These are phyloP conservation scores for Podila verticillata DNA, from an alignment of 192 early-diverging fungal species.

Conservation along the genomic window DNA sequence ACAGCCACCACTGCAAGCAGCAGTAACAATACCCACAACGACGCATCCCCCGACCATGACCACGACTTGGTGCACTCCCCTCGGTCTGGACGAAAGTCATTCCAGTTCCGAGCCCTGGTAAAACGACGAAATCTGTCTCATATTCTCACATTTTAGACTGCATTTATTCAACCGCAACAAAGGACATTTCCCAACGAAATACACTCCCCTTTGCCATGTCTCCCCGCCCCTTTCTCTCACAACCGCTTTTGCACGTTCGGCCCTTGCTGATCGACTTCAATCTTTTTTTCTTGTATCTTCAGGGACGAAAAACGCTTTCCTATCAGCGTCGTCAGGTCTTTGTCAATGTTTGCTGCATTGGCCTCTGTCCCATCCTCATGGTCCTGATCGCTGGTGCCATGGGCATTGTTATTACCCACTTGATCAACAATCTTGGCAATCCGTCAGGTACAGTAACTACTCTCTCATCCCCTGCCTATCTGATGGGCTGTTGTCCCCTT, in stretches of 20 bases:
- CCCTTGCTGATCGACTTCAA: not conserved
- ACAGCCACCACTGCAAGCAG: constrained; percentile 14
- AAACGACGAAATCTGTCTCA: not conserved
- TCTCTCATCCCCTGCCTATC: not conserved
- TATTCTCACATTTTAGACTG: too few relatives aligned
- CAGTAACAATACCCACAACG: constrained; percentile 2
- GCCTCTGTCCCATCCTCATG: constrained; percentile 75
- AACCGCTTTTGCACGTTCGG: not conserved
- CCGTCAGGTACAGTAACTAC: constrained; percentile 52
- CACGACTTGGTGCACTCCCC: constrained; percentile 26
- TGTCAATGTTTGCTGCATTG: constrained; percentile 77
- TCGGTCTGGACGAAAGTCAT: constrained; percentile 48
- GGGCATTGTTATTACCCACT: constrained; percentile 60
- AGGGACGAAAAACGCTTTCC: constrained; percentile 70
- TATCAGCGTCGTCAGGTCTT: constrained; percentile 78
- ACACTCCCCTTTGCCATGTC: not conserved
- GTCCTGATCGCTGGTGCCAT: constrained; percentile 67
- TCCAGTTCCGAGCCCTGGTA: constrained; percentile 54
- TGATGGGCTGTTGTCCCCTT: not conserved
- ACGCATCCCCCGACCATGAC: not conserved
- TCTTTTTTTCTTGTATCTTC: not conserved
- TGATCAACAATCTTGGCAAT: constrained; percentile 58
- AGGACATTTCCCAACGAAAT: not conserved
- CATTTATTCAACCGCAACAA: not conserved
- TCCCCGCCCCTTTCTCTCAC: not conserved